Evolutionary conservation across 2,329 filamentous ascomycete genomes (phyloP), one percentile per base, ranked within the genome.

Genomic region (Arthrobotrys sphaeroides): DNA sequence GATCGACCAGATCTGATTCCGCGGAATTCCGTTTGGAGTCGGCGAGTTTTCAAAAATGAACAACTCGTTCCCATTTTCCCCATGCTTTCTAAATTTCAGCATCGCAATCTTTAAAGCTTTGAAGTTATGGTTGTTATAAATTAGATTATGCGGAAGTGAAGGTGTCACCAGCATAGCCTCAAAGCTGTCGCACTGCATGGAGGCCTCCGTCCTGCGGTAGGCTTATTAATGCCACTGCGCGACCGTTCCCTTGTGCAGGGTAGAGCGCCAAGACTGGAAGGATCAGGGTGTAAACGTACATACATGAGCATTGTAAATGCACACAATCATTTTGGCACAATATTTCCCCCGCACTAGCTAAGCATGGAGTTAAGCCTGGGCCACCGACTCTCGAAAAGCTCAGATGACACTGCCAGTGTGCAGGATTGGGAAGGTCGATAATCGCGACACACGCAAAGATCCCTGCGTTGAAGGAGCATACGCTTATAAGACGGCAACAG

Each of bases 361-460:
- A 16, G 3, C 18, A 12, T 22, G 16, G 31, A 16, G 16, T 20
- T 45, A 26, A 53, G 45, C 45, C 53, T 18, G 24, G 38, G 24
- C 16, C 22, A 28, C 26, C 45, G 24, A 28, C 31, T 33, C 47
- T 72, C 33, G 42, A 43, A 55, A 40, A 66, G 53, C 33, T 55
- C 51, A 65, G 49, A 73, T 66, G 69, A 67, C 47, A 67, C 49
- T 2, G 18, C 36, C 47, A 64, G 31, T 40, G 42, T 43, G 42
- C 53, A 45, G 16, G 22, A 73, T 73, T 66, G 28, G 68, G 68
- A 73, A 73, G 61, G 69, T 73, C 49, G 61, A 66, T 60, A 66
- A 42, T 43, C 49, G 43, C 51, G 68, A 65, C 43, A 59, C 24
- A 60, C 26, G 47, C 59, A 26, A 16, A 40, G 18, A 33, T 43